Conservation (phyloP, 2,329 filamentous ascomycete species). For the Aspergillus fumigatus region DNA sequence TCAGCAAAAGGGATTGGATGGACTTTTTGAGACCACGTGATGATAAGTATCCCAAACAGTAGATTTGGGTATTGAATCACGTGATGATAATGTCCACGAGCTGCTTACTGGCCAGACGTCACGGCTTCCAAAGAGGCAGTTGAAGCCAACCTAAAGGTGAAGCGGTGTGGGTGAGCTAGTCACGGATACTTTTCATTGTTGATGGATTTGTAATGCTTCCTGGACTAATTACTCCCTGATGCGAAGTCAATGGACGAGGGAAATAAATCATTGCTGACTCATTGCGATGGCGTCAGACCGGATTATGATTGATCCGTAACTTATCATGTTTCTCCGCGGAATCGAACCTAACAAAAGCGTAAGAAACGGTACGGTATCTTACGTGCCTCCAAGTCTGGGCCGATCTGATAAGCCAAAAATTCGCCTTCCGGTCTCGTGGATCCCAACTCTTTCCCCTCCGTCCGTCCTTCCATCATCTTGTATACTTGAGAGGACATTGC, state of each 20-base stretch:
- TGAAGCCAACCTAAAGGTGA: background rate
- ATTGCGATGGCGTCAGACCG: background rate
- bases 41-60: conserved; percentile 8
- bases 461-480: background rate
- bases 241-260: background rate
- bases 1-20: background rate
- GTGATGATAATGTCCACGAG: conserved; percentile 4
- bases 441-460: conserved; percentile 7
- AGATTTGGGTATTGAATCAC: conserved; percentile 1
- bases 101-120: background rate
- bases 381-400: background rate
- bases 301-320: background rate
- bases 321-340: background rate
- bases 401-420: conserved; percentile 32
- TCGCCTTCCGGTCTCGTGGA: conserved; percentile 14
- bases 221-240: background rate
- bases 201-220: background rate
- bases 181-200: too few relatives aligned
- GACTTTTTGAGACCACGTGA: conserved; percentile 12
- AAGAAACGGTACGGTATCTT: background rate
- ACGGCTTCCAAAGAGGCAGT: background rate
- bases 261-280: background rate
- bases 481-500: conserved; percentile 1
- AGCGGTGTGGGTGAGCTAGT: too few relatives aligned
- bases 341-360: background rate